A percentile compares a stretch with the other conserved stretches of the same genome.
These are phyloP conservation scores for Moniliophthora roreri DNA, from an alignment of 1,284 basidiomycete species.

Conservation along the genomic window DNA sequence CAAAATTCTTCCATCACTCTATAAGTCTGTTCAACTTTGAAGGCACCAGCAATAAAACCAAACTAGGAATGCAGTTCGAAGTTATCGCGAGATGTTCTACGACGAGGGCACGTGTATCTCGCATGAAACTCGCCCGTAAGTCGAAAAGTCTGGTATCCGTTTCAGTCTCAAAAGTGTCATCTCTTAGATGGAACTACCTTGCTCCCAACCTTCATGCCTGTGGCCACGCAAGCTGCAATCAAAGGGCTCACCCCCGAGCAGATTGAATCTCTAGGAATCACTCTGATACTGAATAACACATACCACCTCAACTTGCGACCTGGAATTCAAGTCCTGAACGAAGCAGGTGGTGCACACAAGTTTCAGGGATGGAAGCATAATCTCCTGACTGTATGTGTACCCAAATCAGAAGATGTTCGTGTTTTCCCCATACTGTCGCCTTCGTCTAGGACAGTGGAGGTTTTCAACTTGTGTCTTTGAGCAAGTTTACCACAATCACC, in stretches of 20 bases:
- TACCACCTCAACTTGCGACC: constrained; percentile 84
- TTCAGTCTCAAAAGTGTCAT: constrained; percentile 9
- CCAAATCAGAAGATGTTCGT: constrained; percentile 14
- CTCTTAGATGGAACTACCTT: constrained; percentile 71
- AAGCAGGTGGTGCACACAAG: constrained; percentile 77
- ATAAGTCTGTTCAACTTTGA: too few relatives aligned
- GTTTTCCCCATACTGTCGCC: constrained; percentile 1
- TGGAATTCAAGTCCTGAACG: constrained; percentile 67
- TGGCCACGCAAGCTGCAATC: constrained; percentile 85
- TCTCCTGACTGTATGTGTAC: constrained; percentile 65
- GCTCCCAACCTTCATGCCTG: constrained; percentile 89
- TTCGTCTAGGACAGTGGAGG: constrained; percentile 73
- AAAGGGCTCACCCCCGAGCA: constrained; percentile 86
- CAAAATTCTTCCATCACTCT: too few relatives aligned
- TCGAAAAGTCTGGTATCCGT: constrained; percentile 16
- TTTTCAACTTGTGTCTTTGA: constrained; percentile 83
- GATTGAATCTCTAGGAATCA: constrained; percentile 75
- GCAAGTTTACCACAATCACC: constrained; percentile 80
- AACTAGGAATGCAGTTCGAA: constrained; percentile 67
- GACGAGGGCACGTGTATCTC: constrained; percentile 74
- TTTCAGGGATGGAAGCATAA: constrained; percentile 86
- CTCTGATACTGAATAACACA: constrained; percentile 82
- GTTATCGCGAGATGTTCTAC: constrained; percentile 75
- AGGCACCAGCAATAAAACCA: too few relatives aligned
- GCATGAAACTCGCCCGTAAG: constrained; percentile 72